phyloP scores from a whole-genome alignment of 345 rosid genomes.

The Eucalyptus pumila region DNA sequence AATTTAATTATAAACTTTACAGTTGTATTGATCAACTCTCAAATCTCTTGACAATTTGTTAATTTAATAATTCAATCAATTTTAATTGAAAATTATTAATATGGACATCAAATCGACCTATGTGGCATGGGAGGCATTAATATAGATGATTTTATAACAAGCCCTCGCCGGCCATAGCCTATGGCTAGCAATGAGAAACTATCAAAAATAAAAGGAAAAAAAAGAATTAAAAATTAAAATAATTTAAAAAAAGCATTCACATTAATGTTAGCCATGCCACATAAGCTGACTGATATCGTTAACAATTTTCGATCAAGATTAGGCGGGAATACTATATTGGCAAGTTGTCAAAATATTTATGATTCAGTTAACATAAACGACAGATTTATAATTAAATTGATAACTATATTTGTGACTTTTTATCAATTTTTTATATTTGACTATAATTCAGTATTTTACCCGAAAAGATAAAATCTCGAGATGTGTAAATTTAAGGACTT shows the following conservation, averaged over 20 bases:
- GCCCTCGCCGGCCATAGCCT: accelerated
- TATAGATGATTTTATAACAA: too few relatives aligned
- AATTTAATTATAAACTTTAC: too few relatives aligned
- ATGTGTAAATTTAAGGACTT: neutral
- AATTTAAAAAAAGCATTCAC: too few relatives aligned
- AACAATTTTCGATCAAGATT: accelerated
- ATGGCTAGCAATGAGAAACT: neutral
- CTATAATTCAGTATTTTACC: neutral
- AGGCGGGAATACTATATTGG: accelerated
- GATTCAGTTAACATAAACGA: neutral
- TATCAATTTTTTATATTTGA: too few relatives aligned
- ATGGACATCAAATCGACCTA: neutral
- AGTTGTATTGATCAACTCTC: too few relatives aligned
- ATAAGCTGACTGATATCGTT: accelerated
- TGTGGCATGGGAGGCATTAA: neutral
- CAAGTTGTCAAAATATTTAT: neutral
- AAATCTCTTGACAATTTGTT: neutral
- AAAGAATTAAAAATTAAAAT: too few relatives aligned
- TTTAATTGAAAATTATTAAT: neutral
- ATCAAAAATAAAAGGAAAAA: too few relatives aligned
- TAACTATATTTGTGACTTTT: too few relatives aligned
- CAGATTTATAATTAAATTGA: neutral
- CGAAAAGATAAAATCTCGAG: neutral
- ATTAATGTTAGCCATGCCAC: neutral
- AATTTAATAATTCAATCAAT: neutral